Base-by-base conservation (phyloP, 495 filamentous ascomycete species). In the Pseudotulostoma volvatum region DNA sequence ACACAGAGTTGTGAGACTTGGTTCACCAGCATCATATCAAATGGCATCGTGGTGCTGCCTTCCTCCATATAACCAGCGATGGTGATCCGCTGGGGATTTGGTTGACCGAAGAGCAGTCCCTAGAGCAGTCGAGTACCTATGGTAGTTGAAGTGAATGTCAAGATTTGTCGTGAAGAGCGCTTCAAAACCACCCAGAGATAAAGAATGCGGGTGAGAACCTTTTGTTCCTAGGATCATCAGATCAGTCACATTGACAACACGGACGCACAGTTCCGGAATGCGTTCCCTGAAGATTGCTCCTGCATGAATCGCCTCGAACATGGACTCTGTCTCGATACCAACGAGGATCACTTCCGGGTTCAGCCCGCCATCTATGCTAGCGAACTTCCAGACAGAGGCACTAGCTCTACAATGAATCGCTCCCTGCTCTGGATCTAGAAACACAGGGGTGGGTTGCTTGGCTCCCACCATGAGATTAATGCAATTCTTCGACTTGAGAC, bases 21-120 rank as follows among this genome's bases (percentile, higher is more conserved):
- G 40, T 84, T 85, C 28, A 67, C 49, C 8, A 82, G 54, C 76
- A 81, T 74, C 78, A 82, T 83, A 40, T 82, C 74, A 45, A 82
- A 80, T 3, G 76, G 78, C 7, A 75, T 84, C 0, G 77, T 84
- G 0, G 76, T 83, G 37, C 62, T 73, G 3, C 80, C 79, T 49
- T 84, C 77, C 51, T 84, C 79, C 0, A 60, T 61, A 45, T 85
- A 84, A 3, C 73, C 74, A n/a, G 57, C 64, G 19, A 83, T 68
- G 2, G 47, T 65, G 33, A 77, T 63, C 4, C 74, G 59, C 8
- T 68, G 57, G 5, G 70, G 42, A 14, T 52, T 46, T 0, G 57
- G 57, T 1, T 76, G 62, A 1, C 75, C 73, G 50, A 81, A 81
- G 1, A 82, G 60, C 34, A 81, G 47, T 0, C 76, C 76, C 44